Evolutionary conservation across 2,329 filamentous ascomycete species (phyloP), one percentile per base, ranked within the genome.

Genomic region (Dothidotthia symphoricarpi): DNA sequence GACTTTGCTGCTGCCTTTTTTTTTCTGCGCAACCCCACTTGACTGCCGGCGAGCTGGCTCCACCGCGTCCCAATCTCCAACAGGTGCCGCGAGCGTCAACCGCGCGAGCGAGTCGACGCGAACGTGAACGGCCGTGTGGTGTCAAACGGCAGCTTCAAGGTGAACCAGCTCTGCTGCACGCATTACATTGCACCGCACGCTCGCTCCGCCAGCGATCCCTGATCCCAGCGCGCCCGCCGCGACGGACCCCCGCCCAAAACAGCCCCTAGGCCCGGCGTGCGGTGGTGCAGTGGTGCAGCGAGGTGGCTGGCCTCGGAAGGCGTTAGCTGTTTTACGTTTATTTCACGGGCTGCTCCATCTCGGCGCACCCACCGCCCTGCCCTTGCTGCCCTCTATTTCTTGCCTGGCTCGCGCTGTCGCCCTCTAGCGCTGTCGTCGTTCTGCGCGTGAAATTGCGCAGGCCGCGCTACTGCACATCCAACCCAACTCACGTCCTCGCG

Each of bases 311-410:
- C 36, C 37, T 26, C 49, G 55, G 51, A 49, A 54, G 55, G 51
- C 54, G 52, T 61, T 61, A 58, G 59, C 49, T 54, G 61, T 64
- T 66, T 61, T 50, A 63, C 54, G 59, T 65, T 63, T 60, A 65
- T 65, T 64, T 63, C 60, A 60, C 61, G 51, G 42, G 53, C 48
- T 40, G 49, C 59, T 58, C 55, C 61, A 55, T 49, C 48, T 46
- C 49, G 51, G 51, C 50, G 49, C 47, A 39, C 41, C 47, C 49
- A 51, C 43, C 36, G 43, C 48, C 35, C 34, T 35, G 43, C 48
- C 19, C 5, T 9, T 39, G 43, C 47, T 25, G 30, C 36, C 34
- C 34, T 34, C 47, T 39, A 16, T n/a, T 12, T 16, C 36, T 31
- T 36, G 33, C 28, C 39, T 41, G 35, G 29, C 24, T 32, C 37